A percentile compares a stretch with the other conserved stretches of the same genome.
Conservation (phyloP, 2,329 filamentous ascomycete species). For the Paraconiothyrium brasiliense region DNA sequence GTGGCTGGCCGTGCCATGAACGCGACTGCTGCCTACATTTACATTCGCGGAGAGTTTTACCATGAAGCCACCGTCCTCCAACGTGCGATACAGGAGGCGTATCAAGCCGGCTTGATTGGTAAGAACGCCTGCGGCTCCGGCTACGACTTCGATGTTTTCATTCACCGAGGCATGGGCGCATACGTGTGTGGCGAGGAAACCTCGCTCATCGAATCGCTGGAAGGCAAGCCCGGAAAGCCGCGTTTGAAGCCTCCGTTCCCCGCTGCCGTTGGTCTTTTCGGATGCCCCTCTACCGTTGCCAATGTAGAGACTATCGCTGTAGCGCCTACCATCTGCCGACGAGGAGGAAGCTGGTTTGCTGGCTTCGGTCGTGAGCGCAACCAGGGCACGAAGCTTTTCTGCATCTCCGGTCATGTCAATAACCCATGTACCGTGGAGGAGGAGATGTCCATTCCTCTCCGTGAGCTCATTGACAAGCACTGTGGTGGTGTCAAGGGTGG, state of each 20-base stretch:
- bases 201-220: conserved; percentile 95
- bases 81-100: conserved; percentile 96
- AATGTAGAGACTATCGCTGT: conserved; percentile 98
- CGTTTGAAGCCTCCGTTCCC: conserved; percentile 99
- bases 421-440: conserved; percentile 98
- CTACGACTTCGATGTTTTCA: conserved; percentile 96
- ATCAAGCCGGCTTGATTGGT: conserved; percentile 91
- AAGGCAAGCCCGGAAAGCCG: conserved; percentile 98
- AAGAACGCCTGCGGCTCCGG: conserved; percentile 98
- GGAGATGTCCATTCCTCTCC: conserved; percentile 97
- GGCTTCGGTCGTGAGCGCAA: conserved; percentile 95
- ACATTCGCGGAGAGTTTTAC: conserved; percentile 98
- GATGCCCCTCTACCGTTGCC: conserved; percentile 96
- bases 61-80: conserved; percentile 94
- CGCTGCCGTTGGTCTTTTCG: conserved; percentile 95
- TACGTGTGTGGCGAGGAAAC: conserved; percentile 99
- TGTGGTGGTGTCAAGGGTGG: conserved; percentile 95
- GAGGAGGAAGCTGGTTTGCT: conserved; percentile 92
- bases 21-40: conserved; percentile 97
- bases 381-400: conserved; percentile 96
- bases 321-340: conserved; percentile 91
- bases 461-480: conserved; percentile 97
- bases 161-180: conserved; percentile 96
- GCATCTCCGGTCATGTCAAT: conserved; percentile 98
- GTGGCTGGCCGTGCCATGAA: conserved; percentile 98